phyloP scores from a whole-genome alignment of 306 rosid species.

The Aeschynomene evenia region DNA sequence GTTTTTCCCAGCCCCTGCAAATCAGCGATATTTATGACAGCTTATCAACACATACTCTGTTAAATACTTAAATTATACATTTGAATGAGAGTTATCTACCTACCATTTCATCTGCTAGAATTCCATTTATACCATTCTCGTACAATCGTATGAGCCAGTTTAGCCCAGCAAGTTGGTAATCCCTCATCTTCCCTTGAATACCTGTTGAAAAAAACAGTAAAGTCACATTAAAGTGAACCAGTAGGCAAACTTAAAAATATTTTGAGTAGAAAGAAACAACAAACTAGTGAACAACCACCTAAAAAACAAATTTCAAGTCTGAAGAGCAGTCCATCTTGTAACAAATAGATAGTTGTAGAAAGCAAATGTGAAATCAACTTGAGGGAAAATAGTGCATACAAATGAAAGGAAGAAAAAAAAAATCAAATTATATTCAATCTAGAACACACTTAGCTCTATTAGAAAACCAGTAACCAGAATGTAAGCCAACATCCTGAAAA shows the following conservation, averaged over 20 bases:
- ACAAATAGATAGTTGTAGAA: not conserved
- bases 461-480: not conserved
- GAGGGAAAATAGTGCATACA: not conserved
- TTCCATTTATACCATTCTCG: conserved; percentile 98
- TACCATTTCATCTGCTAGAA: conserved; percentile 99
- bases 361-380: not conserved
- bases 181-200: conserved; percentile 98
- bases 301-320: not conserved
- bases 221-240: conserved; percentile 12
- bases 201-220: conserved; percentile 48
- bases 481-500: not conserved
- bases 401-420: not conserved
- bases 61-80: too few relatives aligned
- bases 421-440: not conserved
- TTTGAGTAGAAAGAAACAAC: conserved; percentile 12
- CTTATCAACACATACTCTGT: not conserved
- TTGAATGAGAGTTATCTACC: conserved; percentile 3
- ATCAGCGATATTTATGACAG: conserved; percentile 6
- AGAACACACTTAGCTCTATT: not conserved
- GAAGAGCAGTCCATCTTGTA: not conserved
- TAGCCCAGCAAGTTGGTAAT: conserved; percentile 96
- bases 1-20: conserved; percentile 97
- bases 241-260: not conserved
- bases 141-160: conserved; percentile 95
- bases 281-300: not conserved